Evolutionary conservation across 2,329 filamentous ascomycete genomes (phyloP).

Genomic region (Fusarium drepaniforme): DNA sequence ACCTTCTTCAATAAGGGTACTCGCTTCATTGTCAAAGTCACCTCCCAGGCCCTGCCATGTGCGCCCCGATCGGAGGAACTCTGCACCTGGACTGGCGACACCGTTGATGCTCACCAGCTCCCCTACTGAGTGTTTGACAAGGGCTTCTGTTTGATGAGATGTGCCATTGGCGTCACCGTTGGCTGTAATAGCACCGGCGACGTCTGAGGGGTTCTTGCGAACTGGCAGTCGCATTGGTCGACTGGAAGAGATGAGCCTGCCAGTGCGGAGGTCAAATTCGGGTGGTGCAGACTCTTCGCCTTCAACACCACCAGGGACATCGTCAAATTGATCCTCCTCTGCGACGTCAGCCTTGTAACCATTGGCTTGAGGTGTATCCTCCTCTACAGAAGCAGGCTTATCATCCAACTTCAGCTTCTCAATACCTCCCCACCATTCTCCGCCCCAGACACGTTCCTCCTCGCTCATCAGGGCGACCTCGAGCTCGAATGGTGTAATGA

Average conservation of each 20-base stretch:
- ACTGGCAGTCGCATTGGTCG: slow-evolving; percentile 75
- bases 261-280: slow-evolving; percentile 92
- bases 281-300: slow-evolving; percentile 83
- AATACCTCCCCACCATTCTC: slow-evolving; percentile 90
- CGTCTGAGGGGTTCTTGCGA: slow-evolving; percentile 31
- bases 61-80: slow-evolving; percentile 83
- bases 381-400: slow-evolving; percentile 30
- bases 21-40: slow-evolving; percentile 76
- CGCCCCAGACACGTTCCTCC: slow-evolving; percentile 83
- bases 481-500: slow-evolving; percentile 96
- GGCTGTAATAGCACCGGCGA: slow-evolving; percentile 9
- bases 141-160: slow-evolving; percentile 37
- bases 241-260: slow-evolving; percentile 82
- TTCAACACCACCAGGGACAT: slow-evolving; percentile 60
- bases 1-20: slow-evolving; percentile 84
- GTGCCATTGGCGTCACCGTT: background rate
- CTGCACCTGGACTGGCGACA: slow-evolving; percentile 89
- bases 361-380: slow-evolving; percentile 14
- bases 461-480: slow-evolving; percentile 82
- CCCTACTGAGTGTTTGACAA: slow-evolving; percentile 71
- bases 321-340: slow-evolving; percentile 40
- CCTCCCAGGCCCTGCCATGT: slow-evolving; percentile 94
- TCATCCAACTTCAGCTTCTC: slow-evolving; percentile 70
- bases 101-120: slow-evolving; percentile 87
- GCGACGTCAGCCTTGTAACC: slow-evolving; percentile 18